phyloP scores from a whole-genome alignment of 192 early-diverging fungal genomes.

The Coemansia pectinata region DNA sequence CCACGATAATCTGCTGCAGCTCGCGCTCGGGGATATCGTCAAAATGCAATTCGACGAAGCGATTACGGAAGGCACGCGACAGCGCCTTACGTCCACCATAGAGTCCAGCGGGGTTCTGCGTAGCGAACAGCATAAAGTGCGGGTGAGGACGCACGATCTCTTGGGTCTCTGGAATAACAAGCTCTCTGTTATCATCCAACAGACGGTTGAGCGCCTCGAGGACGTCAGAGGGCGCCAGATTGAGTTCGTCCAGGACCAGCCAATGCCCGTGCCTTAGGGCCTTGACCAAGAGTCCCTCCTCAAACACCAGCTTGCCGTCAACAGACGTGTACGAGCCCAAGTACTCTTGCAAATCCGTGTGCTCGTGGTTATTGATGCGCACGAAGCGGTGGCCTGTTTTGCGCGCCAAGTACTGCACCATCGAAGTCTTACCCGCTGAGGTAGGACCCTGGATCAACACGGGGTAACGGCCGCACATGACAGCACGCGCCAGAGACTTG shows the following conservation, averaged over 20 bases:
- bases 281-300: constrained; percentile 93
- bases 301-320: constrained; percentile 86
- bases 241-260: constrained; percentile 98
- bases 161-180: constrained; percentile 95
- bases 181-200: constrained; percentile 96
- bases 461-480: constrained; percentile 87
- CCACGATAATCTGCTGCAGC: constrained; percentile 85
- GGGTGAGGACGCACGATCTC: constrained; percentile 91
- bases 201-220: constrained; percentile 96
- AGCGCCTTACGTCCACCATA: constrained; percentile 97
- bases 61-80: constrained; percentile 95
- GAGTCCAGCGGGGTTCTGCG: constrained; percentile 97
- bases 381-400: constrained; percentile 91
- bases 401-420: constrained; percentile 95
- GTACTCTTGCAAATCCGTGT: constrained; percentile 98
- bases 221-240: constrained; percentile 97
- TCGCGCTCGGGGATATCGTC: constrained; percentile 93
- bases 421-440: constrained; percentile 95
- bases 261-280: constrained; percentile 94
- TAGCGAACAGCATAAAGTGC: constrained; percentile 98
- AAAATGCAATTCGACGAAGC: constrained; percentile 97
- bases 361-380: constrained; percentile 99
- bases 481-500: constrained; percentile 84
- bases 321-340: constrained; percentile 90
- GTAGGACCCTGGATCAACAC: constrained; percentile 99